Conservation (phyloP, 345 rosid species). For the Arabidopsis suecica region DNA sequence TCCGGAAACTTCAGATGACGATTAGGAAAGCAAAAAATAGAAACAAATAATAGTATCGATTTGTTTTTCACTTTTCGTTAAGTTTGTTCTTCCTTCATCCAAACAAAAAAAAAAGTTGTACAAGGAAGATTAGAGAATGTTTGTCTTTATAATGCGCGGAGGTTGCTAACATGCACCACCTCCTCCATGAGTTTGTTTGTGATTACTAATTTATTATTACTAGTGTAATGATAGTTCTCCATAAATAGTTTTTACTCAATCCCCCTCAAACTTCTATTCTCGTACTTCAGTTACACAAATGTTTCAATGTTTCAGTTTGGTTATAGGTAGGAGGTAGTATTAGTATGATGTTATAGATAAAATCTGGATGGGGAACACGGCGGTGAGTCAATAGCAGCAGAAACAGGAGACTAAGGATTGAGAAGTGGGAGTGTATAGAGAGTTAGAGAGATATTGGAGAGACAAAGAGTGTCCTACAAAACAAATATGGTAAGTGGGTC, state of each 20-base stretch:
- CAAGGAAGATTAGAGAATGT: conserved; percentile 20
- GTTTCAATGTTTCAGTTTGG: conserved; percentile 1
- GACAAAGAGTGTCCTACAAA: conserved; percentile 44
- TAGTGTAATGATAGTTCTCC: conserved; percentile 27
- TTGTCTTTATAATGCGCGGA: conserved; percentile 24
- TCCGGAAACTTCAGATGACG: conserved; percentile 81
- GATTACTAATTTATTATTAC: conserved; percentile 32
- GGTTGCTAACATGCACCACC: conserved; percentile 50
- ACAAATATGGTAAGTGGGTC: conserved; percentile 41
- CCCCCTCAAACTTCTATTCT: neutral
- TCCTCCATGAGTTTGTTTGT: conserved; percentile 40
- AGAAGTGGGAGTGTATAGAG: neutral
- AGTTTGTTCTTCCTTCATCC: neutral
- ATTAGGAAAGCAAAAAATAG: conserved; percentile 39
- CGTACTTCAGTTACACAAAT: neutral
- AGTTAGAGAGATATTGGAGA: conserved; percentile 5
- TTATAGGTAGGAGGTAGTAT: neutral
- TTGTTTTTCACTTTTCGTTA: conserved; percentile 3
- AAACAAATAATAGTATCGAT: neutral
- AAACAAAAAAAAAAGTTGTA: neutral
- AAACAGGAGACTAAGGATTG: conserved; percentile 16
- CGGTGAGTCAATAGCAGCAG: conserved; percentile 35
- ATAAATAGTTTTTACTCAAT: conserved; percentile 2
- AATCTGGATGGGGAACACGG: conserved; percentile 19
- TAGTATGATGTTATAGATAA: neutral